These are phyloP conservation scores for Ustulina deusta DNA, from an alignment of 2,329 filamentous ascomycete species.

Conservation along the genomic window DNA sequence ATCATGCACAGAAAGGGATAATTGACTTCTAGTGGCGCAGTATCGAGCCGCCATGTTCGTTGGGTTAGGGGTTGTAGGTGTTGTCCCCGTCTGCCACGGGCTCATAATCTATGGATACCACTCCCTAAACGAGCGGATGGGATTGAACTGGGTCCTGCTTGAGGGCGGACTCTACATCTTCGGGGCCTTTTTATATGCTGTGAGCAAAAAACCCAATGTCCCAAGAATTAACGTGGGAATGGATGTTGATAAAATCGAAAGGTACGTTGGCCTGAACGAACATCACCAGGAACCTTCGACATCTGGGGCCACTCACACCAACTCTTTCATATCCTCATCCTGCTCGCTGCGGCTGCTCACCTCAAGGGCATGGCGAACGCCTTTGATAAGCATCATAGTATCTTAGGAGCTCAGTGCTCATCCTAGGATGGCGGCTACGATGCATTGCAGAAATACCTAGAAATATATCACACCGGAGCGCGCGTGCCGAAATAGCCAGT, in stretches of 20 bases:
- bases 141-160: constrained; percentile 81
- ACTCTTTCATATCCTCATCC: constrained; percentile 91
- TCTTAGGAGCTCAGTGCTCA: constrained; percentile 64
- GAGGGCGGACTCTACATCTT: constrained; percentile 88
- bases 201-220: constrained; percentile 55
- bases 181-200: constrained; percentile 88
- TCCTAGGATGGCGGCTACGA: background rate
- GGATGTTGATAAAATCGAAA: constrained; percentile 51
- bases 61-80: constrained; percentile 83
- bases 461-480: background rate
- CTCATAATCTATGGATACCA: constrained; percentile 73
- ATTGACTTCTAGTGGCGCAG: background rate
- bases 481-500: background rate
- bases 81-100: constrained; percentile 86
- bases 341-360: constrained; percentile 85
- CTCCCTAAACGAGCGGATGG: constrained; percentile 78
- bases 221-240: background rate
- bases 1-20: background rate
- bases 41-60: constrained; percentile 93
- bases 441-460: background rate
- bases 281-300: constrained; percentile 82
- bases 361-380: constrained; percentile 83
- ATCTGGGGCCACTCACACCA: constrained; percentile 95
- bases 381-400: constrained; percentile 84
- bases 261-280: constrained; percentile 85